Conservation (phyloP, 768 basidiomycete species). For the Jaapia argillacea region DNA sequence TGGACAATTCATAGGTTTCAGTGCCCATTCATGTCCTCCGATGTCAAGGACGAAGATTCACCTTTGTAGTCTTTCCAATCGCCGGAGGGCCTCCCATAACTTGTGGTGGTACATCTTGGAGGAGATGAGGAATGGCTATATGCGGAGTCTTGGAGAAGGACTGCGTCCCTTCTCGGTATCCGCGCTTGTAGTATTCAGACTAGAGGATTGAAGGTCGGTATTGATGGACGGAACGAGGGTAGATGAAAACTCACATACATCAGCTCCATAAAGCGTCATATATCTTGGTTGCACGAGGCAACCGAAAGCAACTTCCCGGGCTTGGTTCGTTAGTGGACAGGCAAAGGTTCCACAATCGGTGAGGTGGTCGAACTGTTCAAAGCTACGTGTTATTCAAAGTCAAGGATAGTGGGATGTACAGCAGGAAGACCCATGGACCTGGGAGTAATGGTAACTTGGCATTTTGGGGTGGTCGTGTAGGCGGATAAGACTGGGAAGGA, state of each 20-base stretch:
- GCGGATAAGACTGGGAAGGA: too few species aligned
- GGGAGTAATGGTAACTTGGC: too few species aligned
- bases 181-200: slow-evolving; percentile 91
- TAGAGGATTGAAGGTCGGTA: slow-evolving; percentile 17
- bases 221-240: slow-evolving; percentile 4
- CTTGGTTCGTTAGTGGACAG: slow-evolving; percentile 97
- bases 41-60: slow-evolving; percentile 94
- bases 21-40: slow-evolving; percentile 92
- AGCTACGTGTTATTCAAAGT: too few species aligned
- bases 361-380: too few species aligned
- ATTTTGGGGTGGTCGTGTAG: too few species aligned
- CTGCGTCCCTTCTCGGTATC: slow-evolving; percentile 78
- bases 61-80: slow-evolving; percentile 98
- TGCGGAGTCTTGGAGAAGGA: not conserved
- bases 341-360: too few species aligned
- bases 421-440: too few species aligned
- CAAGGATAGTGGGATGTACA: too few species aligned
- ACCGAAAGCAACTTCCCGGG: slow-evolving; percentile 92
- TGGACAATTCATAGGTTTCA: slow-evolving; percentile 99
- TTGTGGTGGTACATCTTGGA: slow-evolving; percentile 97
- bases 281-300: slow-evolving; percentile 93
- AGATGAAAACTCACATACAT: slow-evolving; percentile 61
- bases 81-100: slow-evolving; percentile 93
- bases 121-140: slow-evolving; percentile 62
- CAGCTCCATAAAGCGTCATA: slow-evolving; percentile 90